phyloP scores from a whole-genome alignment of 352 stramenopile genomes.

The Globisporangium parvum region DNA sequence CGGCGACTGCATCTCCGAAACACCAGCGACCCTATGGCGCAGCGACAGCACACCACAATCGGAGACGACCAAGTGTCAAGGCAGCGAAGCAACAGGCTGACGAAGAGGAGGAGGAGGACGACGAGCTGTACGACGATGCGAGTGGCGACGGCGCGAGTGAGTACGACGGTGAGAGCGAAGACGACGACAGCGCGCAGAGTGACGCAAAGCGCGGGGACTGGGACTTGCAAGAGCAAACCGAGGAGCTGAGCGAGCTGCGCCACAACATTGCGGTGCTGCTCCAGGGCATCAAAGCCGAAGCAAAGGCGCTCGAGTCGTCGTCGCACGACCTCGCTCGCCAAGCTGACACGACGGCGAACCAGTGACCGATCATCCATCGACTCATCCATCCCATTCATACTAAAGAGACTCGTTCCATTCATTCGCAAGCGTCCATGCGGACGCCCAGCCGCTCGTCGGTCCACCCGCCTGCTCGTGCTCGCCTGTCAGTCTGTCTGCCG shows the following conservation, averaged over 20 bases:
- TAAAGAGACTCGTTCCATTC: too few relatives aligned
- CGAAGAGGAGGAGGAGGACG: conserved; percentile 18
- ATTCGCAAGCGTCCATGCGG: too few relatives aligned
- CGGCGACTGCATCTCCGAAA: conserved; percentile 24
- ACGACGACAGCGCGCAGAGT: conserved; percentile 12
- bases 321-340: background rate
- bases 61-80: background rate
- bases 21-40: too few relatives aligned
- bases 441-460: too few relatives aligned
- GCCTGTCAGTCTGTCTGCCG: background rate
- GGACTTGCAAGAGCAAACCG: conserved; percentile 49
- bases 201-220: conserved; percentile 26
- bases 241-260: conserved; percentile 55
- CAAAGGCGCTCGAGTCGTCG: conserved; percentile 30
- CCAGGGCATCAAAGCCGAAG: conserved; percentile 49
- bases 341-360: too few relatives aligned
- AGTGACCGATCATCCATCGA: too few relatives aligned
- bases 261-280: conserved; percentile 63
- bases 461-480: too few relatives aligned
- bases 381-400: background rate
- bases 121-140: conserved; percentile 15
- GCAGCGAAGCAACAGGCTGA: conserved; percentile 16
- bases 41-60: too few relatives aligned
- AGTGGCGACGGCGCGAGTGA: conserved; percentile 14
- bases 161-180: conserved; percentile 21